Evolutionary conservation across 768 basidiomycete species (phyloP), one percentile per base, ranked within the genome.

Genomic region (Mycena polygramma): DNA sequence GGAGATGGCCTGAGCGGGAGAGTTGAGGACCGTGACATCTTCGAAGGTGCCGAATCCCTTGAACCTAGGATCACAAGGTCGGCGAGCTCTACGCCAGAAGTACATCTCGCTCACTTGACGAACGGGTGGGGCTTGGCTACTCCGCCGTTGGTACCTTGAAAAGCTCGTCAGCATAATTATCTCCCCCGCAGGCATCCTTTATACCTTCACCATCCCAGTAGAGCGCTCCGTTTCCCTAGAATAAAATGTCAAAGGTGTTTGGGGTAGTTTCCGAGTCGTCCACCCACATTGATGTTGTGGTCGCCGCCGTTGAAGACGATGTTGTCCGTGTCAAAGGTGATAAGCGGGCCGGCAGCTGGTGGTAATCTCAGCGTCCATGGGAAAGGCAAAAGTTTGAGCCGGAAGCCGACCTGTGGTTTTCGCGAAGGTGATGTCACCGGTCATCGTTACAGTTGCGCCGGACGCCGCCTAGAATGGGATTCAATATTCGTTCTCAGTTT

Each of bases 391-490:
- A 19, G 20, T 1, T 17, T 30, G 8, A 35, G 30, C 4, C 54
- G 19, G 4, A 41, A 15, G 11, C 41, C 15, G 13, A 71, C 73
- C 39, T 14, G 73, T 71, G 10, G 73, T 74, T 52, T 71, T 68
- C 2, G 70, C 61, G 24, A 74, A 74, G 7, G 66, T 62, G 11
- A 74, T 65, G 46, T 74, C 73, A 0, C 73, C 73, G 17, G 57
- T 65, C 73, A 74, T 74, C 3, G 37, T 76, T 62, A 39, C 77
- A 64, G 49, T 77, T 66, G 13, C 73, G 30, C 41, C 81, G 76
- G 57, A 81, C 78, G 85, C 84, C 80, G 43, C 77, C 80, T 24
- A 20, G 7, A 55, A 7, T 78, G 78, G 1, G 67, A 2, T 22
- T 48, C n/a, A 9, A 51, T 22, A 14, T 24, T 19, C n/a, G 53